phyloP scores from a whole-genome alignment of 2,329 filamentous ascomycete genomes.

The Diplodia sapinea region DNA sequence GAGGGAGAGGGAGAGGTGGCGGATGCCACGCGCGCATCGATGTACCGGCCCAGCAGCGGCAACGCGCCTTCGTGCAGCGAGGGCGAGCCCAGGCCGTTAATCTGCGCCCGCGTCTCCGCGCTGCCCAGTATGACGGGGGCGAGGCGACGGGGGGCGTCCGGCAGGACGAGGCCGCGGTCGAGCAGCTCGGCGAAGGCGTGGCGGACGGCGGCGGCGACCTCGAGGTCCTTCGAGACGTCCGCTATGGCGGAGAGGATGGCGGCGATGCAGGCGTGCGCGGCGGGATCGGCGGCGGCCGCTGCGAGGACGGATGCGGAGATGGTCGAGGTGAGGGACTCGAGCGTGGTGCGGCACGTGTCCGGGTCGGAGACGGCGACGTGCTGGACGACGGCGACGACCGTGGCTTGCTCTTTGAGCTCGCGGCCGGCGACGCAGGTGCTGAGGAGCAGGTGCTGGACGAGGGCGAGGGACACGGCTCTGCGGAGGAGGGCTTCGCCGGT shows the following conservation, averaged over 20 bases:
- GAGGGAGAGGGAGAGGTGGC: too few species aligned
- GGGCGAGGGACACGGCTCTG: conserved; percentile 2
- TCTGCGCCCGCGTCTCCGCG: not conserved
- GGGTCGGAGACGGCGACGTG: not conserved
- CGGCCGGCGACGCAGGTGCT: not conserved
- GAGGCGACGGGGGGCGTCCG: not conserved
- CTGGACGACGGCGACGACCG: not conserved
- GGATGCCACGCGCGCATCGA: not conserved
- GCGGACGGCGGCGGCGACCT: conserved; percentile 17
- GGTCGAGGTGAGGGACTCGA: not conserved
- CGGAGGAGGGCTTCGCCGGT: conserved; percentile 4
- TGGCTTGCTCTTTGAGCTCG: not conserved
- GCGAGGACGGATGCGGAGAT: not conserved
- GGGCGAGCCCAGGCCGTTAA: conserved; percentile 9
- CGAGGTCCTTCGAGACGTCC: not conserved
- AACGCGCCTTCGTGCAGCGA: conserved; percentile 26
- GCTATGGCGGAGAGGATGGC: not conserved
- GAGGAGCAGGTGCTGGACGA: conserved; percentile 4
- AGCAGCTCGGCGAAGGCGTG: conserved; percentile 20
- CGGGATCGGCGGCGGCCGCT: not conserved
- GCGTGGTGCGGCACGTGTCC: conserved; percentile 15
- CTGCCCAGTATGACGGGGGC: conserved; percentile 13
- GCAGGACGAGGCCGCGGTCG: conserved; percentile 13
- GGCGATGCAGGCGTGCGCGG: not conserved
- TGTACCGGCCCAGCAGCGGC: conserved; percentile 16